These are phyloP conservation scores for Diaporthe sp. DNA, from an alignment of 2,329 filamentous ascomycete species.

Conservation along the genomic window DNA sequence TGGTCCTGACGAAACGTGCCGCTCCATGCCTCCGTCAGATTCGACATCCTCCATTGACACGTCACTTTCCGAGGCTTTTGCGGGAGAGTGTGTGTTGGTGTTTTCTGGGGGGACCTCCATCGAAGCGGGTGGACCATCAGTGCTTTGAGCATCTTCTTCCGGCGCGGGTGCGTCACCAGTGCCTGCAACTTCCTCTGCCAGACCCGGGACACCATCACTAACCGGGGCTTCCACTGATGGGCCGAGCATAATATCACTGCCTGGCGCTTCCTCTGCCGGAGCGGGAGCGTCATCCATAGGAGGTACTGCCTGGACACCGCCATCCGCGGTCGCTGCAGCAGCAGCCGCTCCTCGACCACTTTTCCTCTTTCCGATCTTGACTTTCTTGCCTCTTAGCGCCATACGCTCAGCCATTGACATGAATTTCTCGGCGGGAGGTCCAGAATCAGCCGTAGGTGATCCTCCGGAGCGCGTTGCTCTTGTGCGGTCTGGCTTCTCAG, in stretches of 20 bases:
- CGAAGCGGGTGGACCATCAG: neutral
- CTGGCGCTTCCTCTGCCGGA: neutral
- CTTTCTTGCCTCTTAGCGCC: slow-evolving; percentile 64
- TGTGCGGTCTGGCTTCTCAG: neutral
- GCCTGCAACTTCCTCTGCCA: slow-evolving; percentile 2
- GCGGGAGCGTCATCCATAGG: neutral
- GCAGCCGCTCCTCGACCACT: slow-evolving; percentile 22
- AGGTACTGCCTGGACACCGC: neutral
- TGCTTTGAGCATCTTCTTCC: neutral
- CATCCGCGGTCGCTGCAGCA: neutral
- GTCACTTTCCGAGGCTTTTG: neutral
- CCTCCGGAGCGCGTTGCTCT: slow-evolving; percentile 3
- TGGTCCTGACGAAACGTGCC: slow-evolving; percentile 41
- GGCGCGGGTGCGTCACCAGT: neutral
- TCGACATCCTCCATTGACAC: slow-evolving; percentile 37
- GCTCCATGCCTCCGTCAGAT: slow-evolving; percentile 42
- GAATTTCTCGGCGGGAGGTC: slow-evolving; percentile 48
- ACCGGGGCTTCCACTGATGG: neutral
- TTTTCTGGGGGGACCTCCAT: neutral
- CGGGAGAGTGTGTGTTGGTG: neutral
- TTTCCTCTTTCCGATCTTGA: slow-evolving; percentile 62
- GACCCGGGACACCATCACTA: neutral
- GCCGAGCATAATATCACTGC: neutral
- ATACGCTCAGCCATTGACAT: slow-evolving; percentile 71
- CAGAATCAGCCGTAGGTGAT: slow-evolving; percentile 25